phyloP scores from a whole-genome alignment of 257 asterid genomes.

The Scutellaria galericulata region DNA sequence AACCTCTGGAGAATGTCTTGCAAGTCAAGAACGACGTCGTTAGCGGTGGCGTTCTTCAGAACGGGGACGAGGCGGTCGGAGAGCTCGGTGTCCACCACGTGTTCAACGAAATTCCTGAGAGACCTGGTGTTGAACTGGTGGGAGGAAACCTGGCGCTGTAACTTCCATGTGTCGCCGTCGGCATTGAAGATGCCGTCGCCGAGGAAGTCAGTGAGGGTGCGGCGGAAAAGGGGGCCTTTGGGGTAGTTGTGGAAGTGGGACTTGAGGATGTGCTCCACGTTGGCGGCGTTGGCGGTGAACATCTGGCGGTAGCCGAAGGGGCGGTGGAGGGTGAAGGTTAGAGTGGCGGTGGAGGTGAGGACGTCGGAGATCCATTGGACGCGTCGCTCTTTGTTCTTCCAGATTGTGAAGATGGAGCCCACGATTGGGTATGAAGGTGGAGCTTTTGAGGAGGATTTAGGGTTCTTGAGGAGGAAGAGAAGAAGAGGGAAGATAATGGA shows the following conservation, averaged over 20 bases:
- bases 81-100: constrained; percentile 59
- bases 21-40: constrained; percentile 44
- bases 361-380: constrained; percentile 63
- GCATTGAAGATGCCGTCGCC: constrained; percentile 72
- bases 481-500: constrained; percentile 38
- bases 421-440: constrained; percentile 60
- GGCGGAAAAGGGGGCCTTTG: constrained; percentile 47
- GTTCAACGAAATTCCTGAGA: constrained; percentile 56
- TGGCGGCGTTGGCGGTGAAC: constrained; percentile 66
- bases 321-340: constrained; percentile 67
- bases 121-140: constrained; percentile 67
- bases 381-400: constrained; percentile 46
- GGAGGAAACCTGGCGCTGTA: constrained; percentile 61
- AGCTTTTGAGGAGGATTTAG: constrained; percentile 11
- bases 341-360: constrained; percentile 42
- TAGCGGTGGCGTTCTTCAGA: constrained; percentile 36
- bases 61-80: constrained; percentile 53
- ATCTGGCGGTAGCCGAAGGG: constrained; percentile 52
- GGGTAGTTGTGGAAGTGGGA: constrained; percentile 52
- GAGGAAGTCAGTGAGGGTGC: constrained; percentile 50
- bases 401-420: constrained; percentile 52
- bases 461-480: constrained; percentile 34
- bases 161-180: constrained; percentile 66
- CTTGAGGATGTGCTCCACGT: constrained; percentile 71
- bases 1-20: constrained; percentile 70